A percentile compares a stretch with the other conserved stretches of the same genome.
Conservation (phyloP, 1,139 yeast species). For the Pichia inconspicua region DNA sequence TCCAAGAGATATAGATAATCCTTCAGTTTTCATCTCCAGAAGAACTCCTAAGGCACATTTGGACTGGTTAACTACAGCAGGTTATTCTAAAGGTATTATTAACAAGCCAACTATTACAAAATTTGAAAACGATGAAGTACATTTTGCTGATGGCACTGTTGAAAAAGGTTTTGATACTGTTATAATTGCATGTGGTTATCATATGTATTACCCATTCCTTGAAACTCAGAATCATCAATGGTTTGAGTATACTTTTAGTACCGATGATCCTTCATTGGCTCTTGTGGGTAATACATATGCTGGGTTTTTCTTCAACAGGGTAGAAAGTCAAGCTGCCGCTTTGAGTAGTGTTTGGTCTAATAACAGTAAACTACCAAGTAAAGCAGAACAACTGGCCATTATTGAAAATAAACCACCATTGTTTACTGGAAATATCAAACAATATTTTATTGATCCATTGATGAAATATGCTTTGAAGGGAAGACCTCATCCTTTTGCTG, state of each 20-base stretch:
- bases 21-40: constrained; percentile 13
- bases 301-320: constrained; percentile 35
- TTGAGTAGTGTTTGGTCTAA: constrained; percentile 40
- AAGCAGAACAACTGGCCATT: constrained; percentile 19
- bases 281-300: constrained; percentile 36
- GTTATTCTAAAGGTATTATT: constrained; percentile 11
- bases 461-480: constrained; percentile 9
- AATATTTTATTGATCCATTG: constrained; percentile 14
- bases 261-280: constrained; percentile 38
- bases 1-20: constrained; percentile 26
- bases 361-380: constrained; percentile 19
- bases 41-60: background rate
- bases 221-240: constrained; percentile 9
- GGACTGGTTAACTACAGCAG: background rate
- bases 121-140: constrained; percentile 19
- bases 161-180: constrained; percentile 33
- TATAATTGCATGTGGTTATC: constrained; percentile 41
- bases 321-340: constrained; percentile 39
- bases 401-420: constrained; percentile 9
- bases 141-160: constrained; percentile 32
- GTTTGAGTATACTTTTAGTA: constrained; percentile 33
- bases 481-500: constrained; percentile 17
- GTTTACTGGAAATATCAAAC: constrained; percentile 3
- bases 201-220: constrained; percentile 34
- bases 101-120: constrained; percentile 16